Conservation (phyloP, 805 yeast genomes). For the Kodamaea leandrae region DNA sequence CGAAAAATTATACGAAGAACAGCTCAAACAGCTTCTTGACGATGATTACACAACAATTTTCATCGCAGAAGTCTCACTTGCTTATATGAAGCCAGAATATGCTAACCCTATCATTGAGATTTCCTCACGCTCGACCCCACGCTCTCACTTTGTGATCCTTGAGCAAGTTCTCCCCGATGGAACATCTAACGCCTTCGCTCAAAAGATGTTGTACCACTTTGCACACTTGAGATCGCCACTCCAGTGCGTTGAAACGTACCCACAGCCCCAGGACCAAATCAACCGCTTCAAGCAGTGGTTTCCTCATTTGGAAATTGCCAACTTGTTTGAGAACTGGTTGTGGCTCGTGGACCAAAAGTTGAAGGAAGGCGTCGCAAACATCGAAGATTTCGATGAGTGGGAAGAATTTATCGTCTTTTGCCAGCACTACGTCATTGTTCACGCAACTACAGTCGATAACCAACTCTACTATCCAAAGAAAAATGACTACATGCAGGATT, state of each 20-base stretch:
- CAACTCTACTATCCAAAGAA: background rate
- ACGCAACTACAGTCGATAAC: slow-evolving; percentile 48
- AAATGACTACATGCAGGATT: background rate
- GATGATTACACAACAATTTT: slow-evolving; percentile 49
- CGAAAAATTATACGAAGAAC: slow-evolving; percentile 32
- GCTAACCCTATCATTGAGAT: slow-evolving; percentile 61
- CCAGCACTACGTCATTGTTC: slow-evolving; percentile 70
- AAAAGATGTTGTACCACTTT: slow-evolving; percentile 74
- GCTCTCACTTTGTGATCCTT: slow-evolving; percentile 59
- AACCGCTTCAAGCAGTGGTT: slow-evolving; percentile 52
- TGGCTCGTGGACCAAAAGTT: slow-evolving; percentile 35
- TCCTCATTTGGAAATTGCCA: slow-evolving; percentile 46
- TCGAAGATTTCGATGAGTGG: slow-evolving; percentile 80
- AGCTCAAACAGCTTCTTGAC: slow-evolving; percentile 25
- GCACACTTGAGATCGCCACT: slow-evolving; percentile 63
- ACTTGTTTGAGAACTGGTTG: slow-evolving; percentile 60
- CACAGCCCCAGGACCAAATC: slow-evolving; percentile 47
- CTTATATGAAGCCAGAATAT: slow-evolving; percentile 67
- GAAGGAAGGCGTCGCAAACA: slow-evolving; percentile 40
- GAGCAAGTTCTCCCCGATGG: slow-evolving; percentile 76
- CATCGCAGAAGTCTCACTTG: slow-evolving; percentile 79
- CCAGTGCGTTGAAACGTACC: slow-evolving; percentile 59
- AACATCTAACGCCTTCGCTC: slow-evolving; percentile 60
- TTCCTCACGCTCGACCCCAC: slow-evolving; percentile 41
- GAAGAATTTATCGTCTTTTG: slow-evolving; percentile 76